Percentiles rank a stretch among this genome's conserved stretches.
These are phyloP conservation scores for Pseudogymnoascus sp. DNA, from an alignment of 2,329 filamentous ascomycete species.

Conservation along the genomic window DNA sequence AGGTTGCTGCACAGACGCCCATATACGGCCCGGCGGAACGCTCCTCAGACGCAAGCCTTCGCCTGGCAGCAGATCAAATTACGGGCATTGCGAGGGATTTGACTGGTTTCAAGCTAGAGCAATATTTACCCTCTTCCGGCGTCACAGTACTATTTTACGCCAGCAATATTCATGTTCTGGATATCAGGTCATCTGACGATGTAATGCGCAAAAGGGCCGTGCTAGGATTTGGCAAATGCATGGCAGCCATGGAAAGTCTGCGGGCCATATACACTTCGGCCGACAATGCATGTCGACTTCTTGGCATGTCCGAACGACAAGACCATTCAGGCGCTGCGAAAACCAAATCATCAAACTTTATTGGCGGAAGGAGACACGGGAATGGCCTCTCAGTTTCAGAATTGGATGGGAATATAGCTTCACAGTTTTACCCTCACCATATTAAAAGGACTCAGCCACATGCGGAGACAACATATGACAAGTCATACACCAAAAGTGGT, in stretches of 20 bases:
- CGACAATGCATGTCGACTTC: too few species aligned
- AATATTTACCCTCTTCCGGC: conserved; percentile 77
- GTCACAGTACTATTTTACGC: conserved; percentile 86
- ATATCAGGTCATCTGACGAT: conserved; percentile 77
- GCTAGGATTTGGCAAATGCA: conserved; percentile 81
- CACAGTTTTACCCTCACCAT: too few species aligned
- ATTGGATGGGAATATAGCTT: too few species aligned
- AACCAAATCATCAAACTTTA: too few species aligned
- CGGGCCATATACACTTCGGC: conserved; percentile 87
- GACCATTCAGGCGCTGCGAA: conserved; percentile 85
- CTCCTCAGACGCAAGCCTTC: conserved; percentile 46
- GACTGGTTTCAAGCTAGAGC: conserved; percentile 70
- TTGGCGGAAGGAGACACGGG: too few species aligned
- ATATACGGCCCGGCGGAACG: too few species aligned
- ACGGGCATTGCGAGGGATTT: conserved; percentile 74
- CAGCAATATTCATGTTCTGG: conserved; percentile 90
- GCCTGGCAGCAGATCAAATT: conserved; percentile 77
- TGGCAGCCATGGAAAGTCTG: conserved; percentile 81
- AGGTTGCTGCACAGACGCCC: conserved; percentile 39
- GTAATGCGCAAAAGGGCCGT: conserved; percentile 66
- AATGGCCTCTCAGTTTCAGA: too few species aligned
- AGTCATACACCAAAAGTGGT: too few species aligned
- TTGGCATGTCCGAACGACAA: too few species aligned
- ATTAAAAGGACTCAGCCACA: too few species aligned
- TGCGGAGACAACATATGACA: too few species aligned